phyloP scores from a whole-genome alignment of 495 filamentous ascomycete genomes.

The Diplogelasinospora grovesii region DNA sequence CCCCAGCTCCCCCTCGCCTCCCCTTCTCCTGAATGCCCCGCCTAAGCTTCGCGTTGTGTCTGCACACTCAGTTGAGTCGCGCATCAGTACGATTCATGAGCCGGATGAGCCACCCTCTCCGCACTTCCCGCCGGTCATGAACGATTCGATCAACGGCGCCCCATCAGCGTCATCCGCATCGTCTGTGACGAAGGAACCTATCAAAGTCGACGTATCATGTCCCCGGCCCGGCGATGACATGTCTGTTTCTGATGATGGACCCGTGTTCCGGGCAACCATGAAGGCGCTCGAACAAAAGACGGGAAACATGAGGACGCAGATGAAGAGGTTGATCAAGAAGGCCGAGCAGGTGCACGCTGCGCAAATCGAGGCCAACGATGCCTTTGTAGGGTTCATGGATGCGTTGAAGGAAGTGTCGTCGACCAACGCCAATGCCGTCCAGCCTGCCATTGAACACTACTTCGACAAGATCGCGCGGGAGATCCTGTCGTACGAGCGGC shows the following conservation, averaged over 20 bases:
- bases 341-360: constrained; percentile 80
- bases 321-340: constrained; percentile 91
- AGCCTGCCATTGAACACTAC: constrained; percentile 94
- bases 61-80: constrained; percentile 70
- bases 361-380: constrained; percentile 77
- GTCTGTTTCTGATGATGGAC: constrained; percentile 83
- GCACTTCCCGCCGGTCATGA: constrained; percentile 36
- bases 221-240: constrained; percentile 83
- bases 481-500: constrained; percentile 78
- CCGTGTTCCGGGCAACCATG: constrained; percentile 93
- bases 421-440: constrained; percentile 90
- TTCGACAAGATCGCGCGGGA: constrained; percentile 94
- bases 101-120: constrained; percentile 62
- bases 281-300: constrained; percentile 96
- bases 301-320: constrained; percentile 82
- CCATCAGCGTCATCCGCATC: constrained; percentile 27
- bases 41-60: constrained; percentile 76
- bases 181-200: constrained; percentile 44
- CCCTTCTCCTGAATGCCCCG: constrained; percentile 63
- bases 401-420: constrained; percentile 79
- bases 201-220: constrained; percentile 83
- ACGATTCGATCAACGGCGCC: constrained; percentile 33
- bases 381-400: constrained; percentile 76
- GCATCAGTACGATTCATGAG: constrained; percentile 56
- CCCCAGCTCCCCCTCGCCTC: constrained; percentile 56